A percentile compares a stretch with the other conserved stretches of the same genome.
These are phyloP conservation scores for Tylopilus subfusipes DNA, from an alignment of 768 basidiomycete species.

Conservation along the genomic window DNA sequence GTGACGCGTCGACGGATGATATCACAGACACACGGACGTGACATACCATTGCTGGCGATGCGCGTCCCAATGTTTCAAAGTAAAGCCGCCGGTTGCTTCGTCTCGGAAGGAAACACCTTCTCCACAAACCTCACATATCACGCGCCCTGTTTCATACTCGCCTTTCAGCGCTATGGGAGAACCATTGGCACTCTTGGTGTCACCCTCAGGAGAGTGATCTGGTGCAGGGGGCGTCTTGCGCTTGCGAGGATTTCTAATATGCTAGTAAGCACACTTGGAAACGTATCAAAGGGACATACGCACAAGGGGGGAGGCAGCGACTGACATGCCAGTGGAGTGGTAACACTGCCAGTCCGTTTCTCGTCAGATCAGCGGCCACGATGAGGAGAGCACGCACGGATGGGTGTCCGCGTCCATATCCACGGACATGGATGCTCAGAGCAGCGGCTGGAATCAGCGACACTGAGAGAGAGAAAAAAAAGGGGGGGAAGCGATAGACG, in stretches of 20 bases:
- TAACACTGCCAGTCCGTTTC: slow-evolving; percentile 11
- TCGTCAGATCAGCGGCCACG: slow-evolving; percentile 14
- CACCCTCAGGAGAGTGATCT: slow-evolving; percentile 17
- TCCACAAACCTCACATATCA: slow-evolving; percentile 64
- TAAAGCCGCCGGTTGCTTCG: slow-evolving; percentile 58
- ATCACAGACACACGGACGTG: slow-evolving; percentile 1
- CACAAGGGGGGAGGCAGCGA: slow-evolving; percentile 17
- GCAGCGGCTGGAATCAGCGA: background rate
- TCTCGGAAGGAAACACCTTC: slow-evolving; percentile 64
- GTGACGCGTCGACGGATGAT: slow-evolving; percentile 6
- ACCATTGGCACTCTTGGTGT: slow-evolving; percentile 7
- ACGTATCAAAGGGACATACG: slow-evolving; percentile 19
- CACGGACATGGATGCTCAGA: slow-evolving; percentile 10
- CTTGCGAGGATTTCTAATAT: slow-evolving; percentile 36
- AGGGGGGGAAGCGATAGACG: slow-evolving; percentile 10
- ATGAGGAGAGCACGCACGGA: slow-evolving; percentile 15
- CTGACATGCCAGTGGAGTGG: slow-evolving; percentile 13
- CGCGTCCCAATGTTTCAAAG: slow-evolving; percentile 65
- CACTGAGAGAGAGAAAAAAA: slow-evolving; percentile 6
- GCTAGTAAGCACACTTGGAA: slow-evolving; percentile 11
- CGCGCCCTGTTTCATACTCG: slow-evolving; percentile 65
- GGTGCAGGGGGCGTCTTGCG: slow-evolving; percentile 35
- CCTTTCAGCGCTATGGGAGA: slow-evolving; percentile 28
- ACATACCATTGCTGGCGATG: slow-evolving; percentile 60
- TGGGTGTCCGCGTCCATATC: slow-evolving; percentile 19